Evolutionary conservation across 441 rosid genomes (phyloP).

Genomic region (Gossypium trilobum): DNA sequence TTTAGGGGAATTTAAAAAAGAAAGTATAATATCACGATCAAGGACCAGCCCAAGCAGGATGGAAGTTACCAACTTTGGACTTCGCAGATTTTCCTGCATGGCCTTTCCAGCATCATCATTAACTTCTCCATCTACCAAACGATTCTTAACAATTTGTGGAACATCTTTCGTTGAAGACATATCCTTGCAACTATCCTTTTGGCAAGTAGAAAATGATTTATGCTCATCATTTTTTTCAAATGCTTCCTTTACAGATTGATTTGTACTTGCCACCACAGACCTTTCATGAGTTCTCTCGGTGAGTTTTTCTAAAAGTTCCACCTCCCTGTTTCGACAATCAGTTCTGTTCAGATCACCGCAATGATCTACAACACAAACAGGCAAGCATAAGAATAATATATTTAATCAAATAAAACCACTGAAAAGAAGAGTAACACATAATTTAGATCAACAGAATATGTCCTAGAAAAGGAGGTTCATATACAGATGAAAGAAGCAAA

Average conservation of each 20-base stretch:
- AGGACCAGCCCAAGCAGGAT: background rate
- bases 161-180: background rate
- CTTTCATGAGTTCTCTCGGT: background rate
- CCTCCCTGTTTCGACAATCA: background rate
- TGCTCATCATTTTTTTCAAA: background rate
- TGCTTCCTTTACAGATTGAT: background rate
- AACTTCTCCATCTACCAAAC: slow-evolving; percentile 2
- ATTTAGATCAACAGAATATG: background rate
- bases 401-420: slow-evolving; percentile 5
- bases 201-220: background rate
- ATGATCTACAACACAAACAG: slow-evolving; percentile 7
- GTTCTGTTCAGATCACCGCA: background rate
- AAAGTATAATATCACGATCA: slow-evolving; percentile 13
- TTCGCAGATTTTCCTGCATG: slow-evolving; percentile 12
- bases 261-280: background rate
- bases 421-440: background rate
- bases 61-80: slow-evolving; percentile 16
- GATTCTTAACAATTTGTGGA: background rate
- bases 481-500: background rate
- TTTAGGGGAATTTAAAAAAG: background rate
- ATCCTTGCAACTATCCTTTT: background rate
- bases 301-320: background rate
- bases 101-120: slow-evolving; percentile 15
- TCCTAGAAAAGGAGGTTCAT: background rate
- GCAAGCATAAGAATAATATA: background rate